phyloP scores from a whole-genome alignment of 129 eudicot genomes.

The Kitagawia praeruptora region DNA sequence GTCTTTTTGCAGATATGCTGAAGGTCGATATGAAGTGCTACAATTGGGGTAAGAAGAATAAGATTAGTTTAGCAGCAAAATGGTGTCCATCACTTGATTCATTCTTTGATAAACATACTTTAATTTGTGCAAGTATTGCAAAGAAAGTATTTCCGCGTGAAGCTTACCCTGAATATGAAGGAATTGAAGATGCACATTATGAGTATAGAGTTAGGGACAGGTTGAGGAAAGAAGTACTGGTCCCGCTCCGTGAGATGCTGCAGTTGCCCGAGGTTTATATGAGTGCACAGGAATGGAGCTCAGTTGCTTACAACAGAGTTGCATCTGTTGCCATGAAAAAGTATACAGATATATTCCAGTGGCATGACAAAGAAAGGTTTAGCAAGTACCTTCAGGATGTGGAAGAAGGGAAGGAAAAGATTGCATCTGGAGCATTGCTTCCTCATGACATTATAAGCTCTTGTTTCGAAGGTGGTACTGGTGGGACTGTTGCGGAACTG shows the following conservation, averaged over 20 bases:
- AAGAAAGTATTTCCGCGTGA: slow-evolving; percentile 1
- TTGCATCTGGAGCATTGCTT: neutral
- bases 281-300: neutral
- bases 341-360: neutral
- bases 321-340: slow-evolving; percentile 1
- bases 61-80: neutral
- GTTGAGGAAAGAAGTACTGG: neutral
- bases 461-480: neutral
- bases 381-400: neutral
- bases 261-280: slow-evolving; percentile 3
- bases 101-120: neutral
- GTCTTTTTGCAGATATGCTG: neutral
- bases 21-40: neutral
- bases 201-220: slow-evolving; percentile 1
- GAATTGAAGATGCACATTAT: neutral
- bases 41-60: neutral
- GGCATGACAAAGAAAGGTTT: neutral
- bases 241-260: neutral
- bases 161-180: neutral
- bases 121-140: neutral
- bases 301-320: neutral
- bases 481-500: neutral
- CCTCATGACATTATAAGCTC: neutral
- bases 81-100: neutral
- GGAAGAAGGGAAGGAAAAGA: neutral